These are phyloP conservation scores for Cyclaneusma minus DNA, from an alignment of 2,329 filamentous ascomycete species.

Conservation along the genomic window DNA sequence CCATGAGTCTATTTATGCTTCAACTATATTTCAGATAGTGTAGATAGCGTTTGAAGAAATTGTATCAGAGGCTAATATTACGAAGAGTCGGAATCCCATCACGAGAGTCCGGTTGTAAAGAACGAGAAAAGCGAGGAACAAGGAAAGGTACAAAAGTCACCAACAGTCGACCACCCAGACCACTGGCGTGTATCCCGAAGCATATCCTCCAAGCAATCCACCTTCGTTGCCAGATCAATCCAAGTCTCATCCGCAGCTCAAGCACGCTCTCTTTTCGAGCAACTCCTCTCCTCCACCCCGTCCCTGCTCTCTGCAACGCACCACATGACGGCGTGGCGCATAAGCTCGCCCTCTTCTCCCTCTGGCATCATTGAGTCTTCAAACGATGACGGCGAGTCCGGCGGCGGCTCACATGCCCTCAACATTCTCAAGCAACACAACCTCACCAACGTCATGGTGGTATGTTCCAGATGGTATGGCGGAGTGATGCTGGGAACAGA, in stretches of 20 bases:
- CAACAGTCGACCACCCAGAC: conserved; percentile 6
- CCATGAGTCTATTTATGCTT: too few relatives aligned
- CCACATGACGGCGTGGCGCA: conserved; percentile 25
- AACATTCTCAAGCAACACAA: conserved; percentile 34
- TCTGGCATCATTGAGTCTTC: conserved; percentile 13
- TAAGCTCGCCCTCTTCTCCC: conserved; percentile 8
- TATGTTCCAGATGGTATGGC: conserved; percentile 47
- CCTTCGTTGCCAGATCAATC: conserved; percentile 39
- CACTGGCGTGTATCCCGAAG: conserved; percentile 35
- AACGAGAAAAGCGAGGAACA: too few relatives aligned
- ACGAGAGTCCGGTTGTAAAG: too few relatives aligned
- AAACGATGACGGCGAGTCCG: conserved; percentile 43
- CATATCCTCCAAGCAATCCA: conserved; percentile 35
- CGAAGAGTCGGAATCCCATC: too few relatives aligned
- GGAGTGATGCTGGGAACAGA: conserved; percentile 45
- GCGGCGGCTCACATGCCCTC: conserved; percentile 40
- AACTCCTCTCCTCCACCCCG: conserved; percentile 31
- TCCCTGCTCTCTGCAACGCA: conserved; percentile 38
- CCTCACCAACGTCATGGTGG: conserved; percentile 35
- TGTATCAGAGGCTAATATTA: too few relatives aligned
- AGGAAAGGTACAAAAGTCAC: too few relatives aligned
- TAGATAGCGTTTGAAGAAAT: too few relatives aligned
- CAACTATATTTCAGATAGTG: too few relatives aligned
- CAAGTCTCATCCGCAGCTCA: conserved; percentile 23
- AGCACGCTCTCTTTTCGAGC: conserved; percentile 27